These are phyloP conservation scores for Cordyceps militaris DNA, from an alignment of 2,329 filamentous ascomycete genomes.

Conservation along the genomic window DNA sequence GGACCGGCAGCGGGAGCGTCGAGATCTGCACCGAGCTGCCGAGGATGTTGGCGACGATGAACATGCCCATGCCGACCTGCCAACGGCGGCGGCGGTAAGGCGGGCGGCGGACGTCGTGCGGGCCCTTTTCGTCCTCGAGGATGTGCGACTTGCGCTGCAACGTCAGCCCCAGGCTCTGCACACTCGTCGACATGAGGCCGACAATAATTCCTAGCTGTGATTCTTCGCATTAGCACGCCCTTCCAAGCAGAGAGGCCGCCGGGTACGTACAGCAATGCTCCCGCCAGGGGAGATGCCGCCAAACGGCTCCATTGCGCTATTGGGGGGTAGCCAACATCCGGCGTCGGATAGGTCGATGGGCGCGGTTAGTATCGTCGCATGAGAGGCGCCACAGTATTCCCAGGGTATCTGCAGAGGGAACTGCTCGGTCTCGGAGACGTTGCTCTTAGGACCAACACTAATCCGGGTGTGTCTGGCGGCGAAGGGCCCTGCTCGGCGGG, in stretches of 20 bases:
- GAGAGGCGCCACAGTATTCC: constrained; percentile 2
- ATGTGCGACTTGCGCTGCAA: constrained; percentile 97
- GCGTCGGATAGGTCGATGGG: constrained; percentile 22
- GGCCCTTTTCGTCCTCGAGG: constrained; percentile 88
- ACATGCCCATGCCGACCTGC: constrained; percentile 97
- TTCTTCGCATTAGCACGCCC: background rate
- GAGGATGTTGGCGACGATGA: constrained; percentile 86
- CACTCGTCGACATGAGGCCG: constrained; percentile 84
- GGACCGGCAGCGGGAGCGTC: constrained; percentile 83
- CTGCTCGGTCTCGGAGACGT: background rate
- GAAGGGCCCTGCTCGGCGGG: background rate
- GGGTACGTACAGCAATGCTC: constrained; percentile 62
- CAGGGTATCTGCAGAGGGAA: background rate
- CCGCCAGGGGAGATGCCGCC: constrained; percentile 71
- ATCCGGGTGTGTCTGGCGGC: background rate
- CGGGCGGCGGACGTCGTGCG: constrained; percentile 70
- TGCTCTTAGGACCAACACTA: background rate
- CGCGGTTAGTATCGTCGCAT: constrained; percentile 21
- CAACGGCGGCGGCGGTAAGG: constrained; percentile 86
- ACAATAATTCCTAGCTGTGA: constrained; percentile 82
- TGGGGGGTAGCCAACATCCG: constrained; percentile 41
- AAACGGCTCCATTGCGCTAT: constrained; percentile 59
- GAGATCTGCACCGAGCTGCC: constrained; percentile 98
- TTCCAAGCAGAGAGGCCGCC: background rate
- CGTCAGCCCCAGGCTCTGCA: constrained; percentile 91